Percentiles rank a stretch among this genome's conserved stretches.
These are phyloP conservation scores for Astragalus membranaceus DNA, from an alignment of 306 rosid genomes.

Conservation along the genomic window DNA sequence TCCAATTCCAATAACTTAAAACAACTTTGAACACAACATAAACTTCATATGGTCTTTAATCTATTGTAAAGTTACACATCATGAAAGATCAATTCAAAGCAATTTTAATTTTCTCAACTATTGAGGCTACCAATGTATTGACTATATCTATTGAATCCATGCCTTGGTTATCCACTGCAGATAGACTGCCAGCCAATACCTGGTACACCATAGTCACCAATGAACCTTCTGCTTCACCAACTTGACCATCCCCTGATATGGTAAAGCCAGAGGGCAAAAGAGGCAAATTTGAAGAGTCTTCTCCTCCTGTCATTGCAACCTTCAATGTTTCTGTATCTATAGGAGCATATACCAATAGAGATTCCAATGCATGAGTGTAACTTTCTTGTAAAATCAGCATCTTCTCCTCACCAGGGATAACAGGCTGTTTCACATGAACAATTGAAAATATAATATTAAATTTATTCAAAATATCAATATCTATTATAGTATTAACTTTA, in stretches of 20 bases:
- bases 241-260: slow-evolving; percentile 34
- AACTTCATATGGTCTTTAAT: not conserved
- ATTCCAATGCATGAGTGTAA: slow-evolving; percentile 36
- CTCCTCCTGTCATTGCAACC: slow-evolving; percentile 25
- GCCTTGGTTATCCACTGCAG: slow-evolving; percentile 2
- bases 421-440: slow-evolving; percentile 41
- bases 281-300: slow-evolving; percentile 29
- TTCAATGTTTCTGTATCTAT: slow-evolving; percentile 25
- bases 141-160: slow-evolving; percentile 30
- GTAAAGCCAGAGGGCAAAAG: slow-evolving; percentile 58
- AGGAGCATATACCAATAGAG: slow-evolving; percentile 46
- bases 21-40: not conserved
- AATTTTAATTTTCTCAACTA: slow-evolving; percentile 37
- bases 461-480: no score
- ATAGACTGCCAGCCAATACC: slow-evolving; percentile 3
- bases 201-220: slow-evolving; percentile 56
- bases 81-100: slow-evolving; percentile 31
- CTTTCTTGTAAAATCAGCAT: slow-evolving; percentile 57
- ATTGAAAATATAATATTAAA: not conserved
- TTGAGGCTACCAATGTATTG: slow-evolving; percentile 34
- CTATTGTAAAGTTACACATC: not conserved
- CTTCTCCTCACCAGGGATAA: slow-evolving; percentile 24
- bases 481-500: not conserved
- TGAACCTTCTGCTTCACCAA: slow-evolving; percentile 23
- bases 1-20: no score